Conservation (phyloP, 345 rosid genomes). For the Eucalyptus victrix region DNA sequence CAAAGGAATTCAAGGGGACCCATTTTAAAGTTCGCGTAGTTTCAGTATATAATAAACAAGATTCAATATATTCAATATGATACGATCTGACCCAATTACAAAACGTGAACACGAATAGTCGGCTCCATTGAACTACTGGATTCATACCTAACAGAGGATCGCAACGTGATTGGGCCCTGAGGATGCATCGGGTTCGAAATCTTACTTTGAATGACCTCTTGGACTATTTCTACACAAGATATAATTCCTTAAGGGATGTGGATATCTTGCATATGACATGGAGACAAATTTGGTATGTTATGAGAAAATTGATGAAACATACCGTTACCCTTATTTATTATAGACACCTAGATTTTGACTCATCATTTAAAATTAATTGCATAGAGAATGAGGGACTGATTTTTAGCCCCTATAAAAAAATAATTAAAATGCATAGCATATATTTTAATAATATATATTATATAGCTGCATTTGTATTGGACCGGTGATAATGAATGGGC, state of each 20-base stretch:
- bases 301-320: neutral
- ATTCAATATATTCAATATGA: too few species aligned
- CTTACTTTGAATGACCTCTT: too few species aligned
- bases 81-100: neutral
- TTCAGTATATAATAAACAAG: too few species aligned
- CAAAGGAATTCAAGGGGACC: neutral
- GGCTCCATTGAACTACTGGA: neutral
- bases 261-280: neutral
- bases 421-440: too few species aligned
- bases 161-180: accelerated
- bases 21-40: neutral
- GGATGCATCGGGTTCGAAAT: neutral
- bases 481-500: accelerated
- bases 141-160: neutral
- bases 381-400: too few species aligned
- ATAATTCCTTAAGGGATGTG: neutral
- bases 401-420: too few species aligned
- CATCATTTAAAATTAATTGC: too few species aligned
- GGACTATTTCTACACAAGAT: neutral
- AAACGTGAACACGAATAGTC: neutral
- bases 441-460: too few species aligned
- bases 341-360: too few species aligned
- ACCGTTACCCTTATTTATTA: neutral
- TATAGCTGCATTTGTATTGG: too few species aligned
- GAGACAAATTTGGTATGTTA: neutral